Percentiles rank a stretch among this genome's conserved stretches.
These are phyloP conservation scores for Brettanomyces bruxellensis DNA, from an alignment of 805 yeast species.

Conservation along the genomic window DNA sequence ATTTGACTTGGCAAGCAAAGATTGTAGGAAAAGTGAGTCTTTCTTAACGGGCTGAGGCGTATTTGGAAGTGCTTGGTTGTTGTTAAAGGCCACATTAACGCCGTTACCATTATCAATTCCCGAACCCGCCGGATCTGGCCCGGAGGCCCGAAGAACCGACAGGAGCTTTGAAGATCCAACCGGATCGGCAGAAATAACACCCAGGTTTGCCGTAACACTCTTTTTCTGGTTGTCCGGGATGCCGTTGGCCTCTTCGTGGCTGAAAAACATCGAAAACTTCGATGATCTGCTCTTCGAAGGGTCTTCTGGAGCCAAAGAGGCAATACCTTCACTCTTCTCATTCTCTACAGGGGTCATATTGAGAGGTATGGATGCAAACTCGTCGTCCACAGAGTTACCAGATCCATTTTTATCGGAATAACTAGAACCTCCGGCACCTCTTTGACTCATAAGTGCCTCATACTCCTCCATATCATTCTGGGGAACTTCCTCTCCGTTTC, in stretches of 20 bases:
- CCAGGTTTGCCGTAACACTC: constrained; percentile 9
- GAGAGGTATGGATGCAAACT: constrained; percentile 6
- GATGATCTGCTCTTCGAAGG: constrained; percentile 3
- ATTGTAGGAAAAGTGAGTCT: constrained; percentile 37
- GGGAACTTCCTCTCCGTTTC: constrained; percentile 33
- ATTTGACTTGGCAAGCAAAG: constrained; percentile 31
- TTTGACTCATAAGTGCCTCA: constrained; percentile 5
- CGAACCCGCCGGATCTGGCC: background rate
- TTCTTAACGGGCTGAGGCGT: constrained; percentile 4
- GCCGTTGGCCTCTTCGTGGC: constrained; percentile 15
- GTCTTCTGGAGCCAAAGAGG: background rate
- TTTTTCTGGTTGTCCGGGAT: constrained; percentile 35
- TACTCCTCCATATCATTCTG: constrained; percentile 18
- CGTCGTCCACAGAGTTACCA: constrained; percentile 6
- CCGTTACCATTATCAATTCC: too few species aligned
- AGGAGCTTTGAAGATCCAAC: constrained; percentile 14
- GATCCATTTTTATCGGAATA: background rate
- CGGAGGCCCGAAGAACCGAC: constrained; percentile 6
- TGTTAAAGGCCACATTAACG: too few species aligned
- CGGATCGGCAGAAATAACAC: constrained; percentile 1
- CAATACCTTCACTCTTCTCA: background rate
- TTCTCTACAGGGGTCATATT: background rate
- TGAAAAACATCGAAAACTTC: constrained; percentile 21
- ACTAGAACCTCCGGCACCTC: background rate
- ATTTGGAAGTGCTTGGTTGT: too few species aligned